Base-by-base conservation (phyloP, 2,329 filamentous ascomycete genomes). In the Lecanicillium sp. region DNA sequence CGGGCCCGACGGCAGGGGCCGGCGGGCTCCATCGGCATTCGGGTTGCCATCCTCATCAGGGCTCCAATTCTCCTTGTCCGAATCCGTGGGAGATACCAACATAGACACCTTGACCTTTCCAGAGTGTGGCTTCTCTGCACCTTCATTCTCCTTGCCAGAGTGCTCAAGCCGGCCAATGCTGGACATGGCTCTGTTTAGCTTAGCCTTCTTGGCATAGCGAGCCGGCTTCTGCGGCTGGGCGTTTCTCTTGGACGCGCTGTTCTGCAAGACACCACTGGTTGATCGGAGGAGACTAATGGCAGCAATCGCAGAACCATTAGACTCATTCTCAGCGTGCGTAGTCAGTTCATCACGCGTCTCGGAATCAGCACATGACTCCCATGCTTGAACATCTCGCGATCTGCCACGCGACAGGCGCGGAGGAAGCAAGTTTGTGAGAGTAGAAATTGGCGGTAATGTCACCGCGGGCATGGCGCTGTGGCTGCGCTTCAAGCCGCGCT, bases 11-110 rank as follows among this genome's bases (percentile, higher is more conserved):
- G 65, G 64, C 29, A 66, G 48, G 4, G 58, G 60, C 18, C 61
- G 62, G 37, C 57, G 57, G 35, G 46, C 46, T 49, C 50, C 40
- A 35, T 39, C 47, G 37, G 46, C 52, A 16, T 44, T 59, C 37
- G 59, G 51, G 44, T 62, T 65, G 8, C 59, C 67, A 30, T 69
- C 66, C 45, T 68, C 68, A 45, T 67, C 69, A 2, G 69, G 80
- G 53, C 67, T 75, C 74, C 87, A 94, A 55, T 96, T 96, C 64
- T 96, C 90, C 63, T 96, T 96, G 58, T 96, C 90, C 2, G 87
- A 95, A 52, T 95, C 89, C 35, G 58, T 45, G 6, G 59, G 56
- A 17, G 60, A 65, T 9, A 60, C 51, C 32, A 65, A 48, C 51
- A 59, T 58, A 5, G 58, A 58, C 13, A 63, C 52, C 43, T 67